These are phyloP conservation scores for Fusarium torulosum DNA, from an alignment of 2,329 filamentous ascomycete species.

Conservation along the genomic window DNA sequence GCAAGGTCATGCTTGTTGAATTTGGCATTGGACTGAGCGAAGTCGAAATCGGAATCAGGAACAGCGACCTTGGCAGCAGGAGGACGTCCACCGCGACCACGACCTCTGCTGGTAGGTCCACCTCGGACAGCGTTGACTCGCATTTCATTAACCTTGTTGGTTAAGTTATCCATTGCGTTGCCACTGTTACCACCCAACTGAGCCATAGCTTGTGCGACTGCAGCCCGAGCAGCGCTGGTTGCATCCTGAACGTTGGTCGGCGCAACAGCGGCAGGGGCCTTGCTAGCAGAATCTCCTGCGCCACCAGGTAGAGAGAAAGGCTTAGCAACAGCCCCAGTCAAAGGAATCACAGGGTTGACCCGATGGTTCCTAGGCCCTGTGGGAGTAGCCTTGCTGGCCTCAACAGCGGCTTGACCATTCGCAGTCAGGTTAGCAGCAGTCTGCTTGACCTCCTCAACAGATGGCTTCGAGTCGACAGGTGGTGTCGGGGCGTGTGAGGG, in stretches of 20 bases:
- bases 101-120: slow-evolving; percentile 63
- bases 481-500: slow-evolving; percentile 69
- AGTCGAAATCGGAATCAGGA: slow-evolving; percentile 92
- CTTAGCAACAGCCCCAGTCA: slow-evolving; percentile 62
- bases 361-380: slow-evolving; percentile 65
- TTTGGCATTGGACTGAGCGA: slow-evolving; percentile 69
- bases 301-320: slow-evolving; percentile 53
- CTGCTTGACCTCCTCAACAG: slow-evolving; percentile 59
- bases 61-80: slow-evolving; percentile 81
- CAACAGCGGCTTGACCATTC: slow-evolving; percentile 55
- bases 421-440: slow-evolving; percentile 58
- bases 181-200: slow-evolving; percentile 66
- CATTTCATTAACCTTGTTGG: slow-evolving; percentile 83
- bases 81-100: slow-evolving; percentile 62
- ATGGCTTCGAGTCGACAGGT: slow-evolving; percentile 77
- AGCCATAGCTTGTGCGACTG: slow-evolving; percentile 84
- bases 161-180: slow-evolving; percentile 75
- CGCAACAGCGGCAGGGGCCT: slow-evolving; percentile 54
- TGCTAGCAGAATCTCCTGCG: slow-evolving; percentile 52
- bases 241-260: slow-evolving; percentile 69
- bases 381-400: slow-evolving; percentile 56
- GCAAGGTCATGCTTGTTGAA: slow-evolving; percentile 70
- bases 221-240: slow-evolving; percentile 79
- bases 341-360: slow-evolving; percentile 74
- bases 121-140: slow-evolving; percentile 66